Base-by-base conservation (phyloP, 257 asterid species). In the Linderniella brevidens region DNA sequence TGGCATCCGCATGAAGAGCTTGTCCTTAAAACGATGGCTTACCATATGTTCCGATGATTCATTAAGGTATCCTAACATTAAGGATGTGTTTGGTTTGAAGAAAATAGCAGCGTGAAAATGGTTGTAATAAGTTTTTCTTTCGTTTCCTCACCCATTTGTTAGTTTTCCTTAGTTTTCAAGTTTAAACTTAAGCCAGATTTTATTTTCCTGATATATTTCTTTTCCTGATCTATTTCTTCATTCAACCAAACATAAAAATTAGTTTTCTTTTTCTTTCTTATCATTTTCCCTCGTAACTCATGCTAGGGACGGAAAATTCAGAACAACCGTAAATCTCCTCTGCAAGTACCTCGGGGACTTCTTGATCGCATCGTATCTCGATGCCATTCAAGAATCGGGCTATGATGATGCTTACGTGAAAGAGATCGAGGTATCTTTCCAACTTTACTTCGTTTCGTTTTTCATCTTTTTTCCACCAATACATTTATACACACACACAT, bases 311-410 rank as follows among this genome's bases (percentile, higher is more conserved):
- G 96, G 98, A 47, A 80, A 61, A 66, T 90, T 76, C 63, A 73
- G 88, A 57, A 48, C 70, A 36, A 56, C 77, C 39, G 80, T 69
- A 37, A 75, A 90, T 64, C 82, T 81, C 66, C 94, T 90, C 11
- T 75, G 94, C 62, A 90, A 90, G 87, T 85, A 90, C 82, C 81
- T 90, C 40, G 98, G 98, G 19, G 98, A 90, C 68, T 65, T 81
- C 58, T 58, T 85, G 64, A 90, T 90, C 49, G 96, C 92, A 62
- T 78, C 92, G 8, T 90, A 90, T 68, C 81, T 90, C 41, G 72
- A 90, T 55, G 61, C 68, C 45, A 58, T 77, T 56, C 81, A 65
- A 68, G 96, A 81, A 60, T 85, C 96, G 16, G 93, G 98, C 58
- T 46, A 78, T 40, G 93, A 77, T 58, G 58, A 71, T 51, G 52